These are phyloP conservation scores for Chionographis japonica DNA, from an alignment of 106 monocot species.

Conservation along the genomic window DNA sequence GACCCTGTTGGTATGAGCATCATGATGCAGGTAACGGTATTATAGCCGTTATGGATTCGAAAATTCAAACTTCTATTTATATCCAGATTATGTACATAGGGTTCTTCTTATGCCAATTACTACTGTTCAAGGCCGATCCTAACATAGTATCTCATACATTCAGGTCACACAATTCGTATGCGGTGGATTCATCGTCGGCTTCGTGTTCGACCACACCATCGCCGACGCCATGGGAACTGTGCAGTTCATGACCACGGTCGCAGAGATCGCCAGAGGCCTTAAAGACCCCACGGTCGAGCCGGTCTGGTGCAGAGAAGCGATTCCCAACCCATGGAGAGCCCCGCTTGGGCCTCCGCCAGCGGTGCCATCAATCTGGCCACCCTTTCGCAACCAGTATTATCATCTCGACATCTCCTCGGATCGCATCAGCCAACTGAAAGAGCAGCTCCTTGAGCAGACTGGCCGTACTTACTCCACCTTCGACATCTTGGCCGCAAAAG, in stretches of 20 bases:
- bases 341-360: background rate
- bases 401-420: constrained; percentile 19
- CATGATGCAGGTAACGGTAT: too few species aligned
- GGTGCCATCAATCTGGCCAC: background rate
- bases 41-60: too few species aligned
- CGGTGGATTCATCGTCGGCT: constrained; percentile 25
- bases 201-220: constrained; percentile 26
- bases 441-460: constrained; percentile 8
- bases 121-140: too few species aligned
- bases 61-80: too few species aligned
- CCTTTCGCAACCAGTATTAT: background rate
- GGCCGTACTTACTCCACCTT: constrained; percentile 22
- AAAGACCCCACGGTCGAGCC: constrained; percentile 9
- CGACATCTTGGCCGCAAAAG: constrained; percentile 20
- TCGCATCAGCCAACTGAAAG: constrained; percentile 17
- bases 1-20: too few species aligned
- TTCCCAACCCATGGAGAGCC: constrained; percentile 15
- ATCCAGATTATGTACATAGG: too few species aligned
- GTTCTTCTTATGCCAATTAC: too few species aligned
- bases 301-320: constrained; percentile 27
- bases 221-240: constrained; percentile 24
- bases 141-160: background rate
- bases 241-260: constrained; percentile 32
- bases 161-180: constrained; percentile 38
- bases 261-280: constrained; percentile 18